phyloP scores from a whole-genome alignment of 257 asterid genomes.

The Scutellaria baicalensis region DNA sequence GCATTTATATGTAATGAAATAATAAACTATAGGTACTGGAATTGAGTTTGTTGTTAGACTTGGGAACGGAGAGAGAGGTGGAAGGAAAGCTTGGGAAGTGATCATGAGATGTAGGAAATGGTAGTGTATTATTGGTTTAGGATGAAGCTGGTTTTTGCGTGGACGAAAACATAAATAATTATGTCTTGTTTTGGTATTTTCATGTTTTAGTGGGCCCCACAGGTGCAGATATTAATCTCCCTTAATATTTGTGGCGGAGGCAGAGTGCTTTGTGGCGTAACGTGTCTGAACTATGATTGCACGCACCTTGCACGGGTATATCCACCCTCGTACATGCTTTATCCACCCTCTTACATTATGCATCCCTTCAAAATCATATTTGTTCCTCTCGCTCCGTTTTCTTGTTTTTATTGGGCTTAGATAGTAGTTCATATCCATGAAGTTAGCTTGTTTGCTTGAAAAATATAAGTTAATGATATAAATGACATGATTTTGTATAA shows the following conservation, averaged over 20 bases:
- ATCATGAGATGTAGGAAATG: background rate
- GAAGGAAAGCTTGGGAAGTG: background rate
- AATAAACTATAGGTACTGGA: background rate
- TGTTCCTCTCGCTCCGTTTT: no score
- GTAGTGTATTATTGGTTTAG: background rate
- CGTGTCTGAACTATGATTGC: conserved; percentile 23
- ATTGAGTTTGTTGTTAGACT: conserved; percentile 4
- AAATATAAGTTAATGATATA: no score
- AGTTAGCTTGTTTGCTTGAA: no score
- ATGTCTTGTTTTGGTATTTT: background rate
- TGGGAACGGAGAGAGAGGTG: background rate
- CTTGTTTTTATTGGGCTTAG: no score
- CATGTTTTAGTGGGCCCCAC: conserved; percentile 1
- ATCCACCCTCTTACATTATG: no score
- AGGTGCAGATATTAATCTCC: background rate
- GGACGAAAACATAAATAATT: conserved; percentile 30
- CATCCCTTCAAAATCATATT: no score
- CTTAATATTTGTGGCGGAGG: conserved; percentile 37
- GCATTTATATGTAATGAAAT: conserved; percentile 20
- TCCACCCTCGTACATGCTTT: background rate
- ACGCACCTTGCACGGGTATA: conserved; percentile 3
- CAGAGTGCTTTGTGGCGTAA: conserved; percentile 11
- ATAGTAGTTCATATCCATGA: no score
- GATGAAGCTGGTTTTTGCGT: conserved; percentile 38
- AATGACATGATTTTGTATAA: no score